A percentile compares a stretch with the other conserved stretches of the same genome.
Conservation (phyloP, 805 yeast species). For the Ogataea parapolymorpha region DNA sequence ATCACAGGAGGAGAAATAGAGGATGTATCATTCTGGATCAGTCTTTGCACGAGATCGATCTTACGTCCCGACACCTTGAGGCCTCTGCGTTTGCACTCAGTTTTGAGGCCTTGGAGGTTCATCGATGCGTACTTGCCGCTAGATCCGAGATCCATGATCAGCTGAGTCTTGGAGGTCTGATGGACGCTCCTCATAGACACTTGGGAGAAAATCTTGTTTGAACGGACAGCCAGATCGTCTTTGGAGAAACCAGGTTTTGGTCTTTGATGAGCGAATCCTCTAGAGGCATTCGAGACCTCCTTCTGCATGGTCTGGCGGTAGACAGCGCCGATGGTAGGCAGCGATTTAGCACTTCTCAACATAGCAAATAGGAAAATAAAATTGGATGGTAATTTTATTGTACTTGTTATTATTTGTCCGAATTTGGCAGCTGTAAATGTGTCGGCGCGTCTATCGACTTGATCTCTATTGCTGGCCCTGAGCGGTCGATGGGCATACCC, state of each 20-base stretch:
- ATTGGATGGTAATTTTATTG: background rate
- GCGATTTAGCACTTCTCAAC: constrained; percentile 35
- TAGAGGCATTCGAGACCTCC: constrained; percentile 8
- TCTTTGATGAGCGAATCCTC: constrained; percentile 8
- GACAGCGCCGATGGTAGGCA: constrained; percentile 31
- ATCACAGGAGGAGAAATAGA: constrained; percentile 3
- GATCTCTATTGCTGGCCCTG: too few relatives aligned
- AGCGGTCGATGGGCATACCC: too few relatives aligned
- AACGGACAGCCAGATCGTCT: constrained; percentile 9
- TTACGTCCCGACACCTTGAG: constrained; percentile 61
- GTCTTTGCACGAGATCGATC: constrained; percentile 47
- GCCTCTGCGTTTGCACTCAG: constrained; percentile 59
- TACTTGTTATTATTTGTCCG: constrained; percentile 10
- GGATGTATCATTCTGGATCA: constrained; percentile 21
- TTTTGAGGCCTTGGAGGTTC: constrained; percentile 53
- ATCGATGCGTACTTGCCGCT: constrained; percentile 34
- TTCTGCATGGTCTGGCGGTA: constrained; percentile 25
- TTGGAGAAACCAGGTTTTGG: constrained; percentile 2
- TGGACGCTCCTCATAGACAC: constrained; percentile 32
- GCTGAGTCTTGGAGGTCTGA: constrained; percentile 33
- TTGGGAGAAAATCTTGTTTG: constrained; percentile 3
- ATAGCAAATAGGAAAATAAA: constrained; percentile 13
- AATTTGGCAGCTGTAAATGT: background rate
- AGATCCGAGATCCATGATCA: constrained; percentile 26
- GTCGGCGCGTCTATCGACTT: background rate